phyloP scores from a whole-genome alignment of 2,329 filamentous ascomycete species.

The Neocatenulostroma microsporum region DNA sequence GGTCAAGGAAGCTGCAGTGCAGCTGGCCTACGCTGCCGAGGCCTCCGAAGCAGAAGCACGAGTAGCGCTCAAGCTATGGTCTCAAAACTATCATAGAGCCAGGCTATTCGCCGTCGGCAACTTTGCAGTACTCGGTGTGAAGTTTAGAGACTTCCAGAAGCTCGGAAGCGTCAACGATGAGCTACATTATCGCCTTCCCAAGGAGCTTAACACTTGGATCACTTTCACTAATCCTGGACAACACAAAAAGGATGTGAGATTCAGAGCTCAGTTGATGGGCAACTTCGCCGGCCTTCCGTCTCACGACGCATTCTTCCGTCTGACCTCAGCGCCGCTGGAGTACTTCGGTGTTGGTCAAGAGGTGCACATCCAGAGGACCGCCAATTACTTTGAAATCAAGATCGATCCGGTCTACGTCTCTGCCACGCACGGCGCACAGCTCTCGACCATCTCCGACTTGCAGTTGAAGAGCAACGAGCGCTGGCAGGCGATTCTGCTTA shows the following conservation, averaged over 20 bases:
- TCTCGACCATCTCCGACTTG: constrained; percentile 9
- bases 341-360: not conserved
- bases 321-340: constrained; percentile 10
- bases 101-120: constrained; percentile 5
- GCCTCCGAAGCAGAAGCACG: constrained; percentile 5
- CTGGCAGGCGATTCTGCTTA: constrained; percentile 14
- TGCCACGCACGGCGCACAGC: constrained; percentile 8
- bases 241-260: constrained; percentile 3
- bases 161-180: constrained; percentile 4
- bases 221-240: constrained; percentile 1
- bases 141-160: constrained; percentile 7
- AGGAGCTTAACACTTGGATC: constrained; percentile 2
- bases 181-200: constrained; percentile 5
- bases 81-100: constrained; percentile 3
- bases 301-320: constrained; percentile 13
- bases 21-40: constrained; percentile 8
- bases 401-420: constrained; percentile 9
- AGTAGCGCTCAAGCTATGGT: constrained; percentile 8
- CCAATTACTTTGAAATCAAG: not conserved
- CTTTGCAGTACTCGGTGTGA: constrained; percentile 11
- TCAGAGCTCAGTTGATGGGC: constrained; percentile 2
- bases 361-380: no score
- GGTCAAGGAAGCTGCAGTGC: constrained; percentile 11
- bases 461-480: constrained; percentile 3
- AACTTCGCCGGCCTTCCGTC: constrained; percentile 8